phyloP scores from a whole-genome alignment of 371 early-diverging fungal species.

The Nematocida parisii region DNA sequence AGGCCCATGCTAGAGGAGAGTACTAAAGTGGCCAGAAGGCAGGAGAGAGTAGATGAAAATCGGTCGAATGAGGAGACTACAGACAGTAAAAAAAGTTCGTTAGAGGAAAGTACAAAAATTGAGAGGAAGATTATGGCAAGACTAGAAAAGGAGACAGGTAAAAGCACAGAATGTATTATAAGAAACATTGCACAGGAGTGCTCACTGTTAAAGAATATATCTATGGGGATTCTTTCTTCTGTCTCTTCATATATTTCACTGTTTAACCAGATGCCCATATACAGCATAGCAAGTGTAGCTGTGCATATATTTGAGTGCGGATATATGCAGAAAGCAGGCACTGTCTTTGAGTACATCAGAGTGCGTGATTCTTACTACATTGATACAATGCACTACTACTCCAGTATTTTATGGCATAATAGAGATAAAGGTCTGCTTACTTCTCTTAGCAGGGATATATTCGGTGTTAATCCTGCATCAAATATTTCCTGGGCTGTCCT shows the following conservation, averaged over 20 bases:
- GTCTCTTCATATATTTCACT: neutral
- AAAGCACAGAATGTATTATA: neutral
- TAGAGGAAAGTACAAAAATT: neutral
- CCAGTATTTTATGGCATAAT: slow-evolving; percentile 67
- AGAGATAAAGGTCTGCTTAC: slow-evolving; percentile 62
- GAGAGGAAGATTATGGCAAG: neutral
- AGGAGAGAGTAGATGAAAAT: slow-evolving; percentile 31
- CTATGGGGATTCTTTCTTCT: neutral
- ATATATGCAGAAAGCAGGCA: slow-evolving; percentile 31
- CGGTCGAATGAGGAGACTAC: neutral
- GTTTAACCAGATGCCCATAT: slow-evolving; percentile 9
- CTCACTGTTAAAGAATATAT: slow-evolving; percentile 16
- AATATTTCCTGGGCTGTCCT: slow-evolving; percentile 67
- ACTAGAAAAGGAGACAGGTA: neutral
- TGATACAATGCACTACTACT: slow-evolving; percentile 67
- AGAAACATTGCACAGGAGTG: slow-evolving; percentile 1
- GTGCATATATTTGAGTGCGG: slow-evolving; percentile 42
- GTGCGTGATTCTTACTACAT: slow-evolving; percentile 62
- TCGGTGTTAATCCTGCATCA: slow-evolving; percentile 55
- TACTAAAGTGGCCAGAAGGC: neutral
- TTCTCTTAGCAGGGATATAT: slow-evolving; percentile 62
- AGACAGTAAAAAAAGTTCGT: neutral
- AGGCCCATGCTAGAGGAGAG: slow-evolving; percentile 32
- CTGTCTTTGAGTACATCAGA: slow-evolving; percentile 61
- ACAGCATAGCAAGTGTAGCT: slow-evolving; percentile 19